A percentile compares a stretch with the other conserved stretches of the same genome.
phyloP scores from a whole-genome alignment of 495 filamentous ascomycete genomes.

The Xylaria sp. region DNA sequence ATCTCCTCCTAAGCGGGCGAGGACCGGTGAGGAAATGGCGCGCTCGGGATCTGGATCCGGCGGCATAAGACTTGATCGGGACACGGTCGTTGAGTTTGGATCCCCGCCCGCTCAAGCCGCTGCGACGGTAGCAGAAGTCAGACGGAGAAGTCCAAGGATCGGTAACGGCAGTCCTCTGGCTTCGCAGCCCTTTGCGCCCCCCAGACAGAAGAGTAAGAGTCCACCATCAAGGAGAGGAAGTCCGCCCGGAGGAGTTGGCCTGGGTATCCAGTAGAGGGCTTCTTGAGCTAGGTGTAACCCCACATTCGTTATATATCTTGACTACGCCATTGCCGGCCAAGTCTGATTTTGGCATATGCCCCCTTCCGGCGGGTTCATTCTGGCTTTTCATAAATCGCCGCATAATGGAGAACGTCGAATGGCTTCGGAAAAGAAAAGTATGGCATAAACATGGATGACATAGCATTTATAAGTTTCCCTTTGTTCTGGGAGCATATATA shows the following conservation, averaged over 20 bases:
- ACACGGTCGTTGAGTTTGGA: conserved; percentile 44
- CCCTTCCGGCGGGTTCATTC: not conserved
- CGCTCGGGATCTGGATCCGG: conserved; percentile 37
- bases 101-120: conserved; percentile 25
- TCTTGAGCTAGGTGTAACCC: not conserved
- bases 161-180: conserved; percentile 20
- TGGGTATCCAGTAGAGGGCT: conserved; percentile 25
- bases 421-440: conserved; percentile 11
- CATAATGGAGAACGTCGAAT: not conserved
- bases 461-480: conserved; percentile 14
- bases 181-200: not conserved
- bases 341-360: not conserved
- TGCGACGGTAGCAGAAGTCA: conserved; percentile 19
- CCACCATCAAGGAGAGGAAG: conserved; percentile 2
- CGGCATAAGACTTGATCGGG: conserved; percentile 39
- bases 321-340: not conserved
- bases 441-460: conserved; percentile 7
- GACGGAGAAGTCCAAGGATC: conserved; percentile 19
- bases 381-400: not conserved
- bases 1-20: not conserved
- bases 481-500: conserved; percentile 11
- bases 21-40: conserved; percentile 36
- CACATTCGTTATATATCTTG: not conserved
- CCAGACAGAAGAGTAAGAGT: not conserved
- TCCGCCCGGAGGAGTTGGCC: conserved; percentile 12